Base-by-base conservation (phyloP, 768 basidiomycete genomes). In the Calocybe gangraenosa region DNA sequence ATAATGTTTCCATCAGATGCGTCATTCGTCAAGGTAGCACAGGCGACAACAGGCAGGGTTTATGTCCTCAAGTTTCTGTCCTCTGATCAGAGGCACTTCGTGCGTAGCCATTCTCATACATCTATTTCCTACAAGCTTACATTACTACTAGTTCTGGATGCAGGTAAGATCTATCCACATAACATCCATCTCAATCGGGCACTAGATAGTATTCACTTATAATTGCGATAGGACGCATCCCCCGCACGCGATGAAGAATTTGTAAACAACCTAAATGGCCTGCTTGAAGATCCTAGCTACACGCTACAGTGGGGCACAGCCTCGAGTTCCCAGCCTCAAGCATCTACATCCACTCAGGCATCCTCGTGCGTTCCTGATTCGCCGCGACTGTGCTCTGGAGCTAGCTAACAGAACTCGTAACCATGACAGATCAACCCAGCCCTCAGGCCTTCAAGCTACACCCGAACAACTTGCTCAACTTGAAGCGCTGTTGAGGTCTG, bases 21-120 rank as follows among this genome's bases (percentile, higher is more conserved):
- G 3, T 78, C 74, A 0, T 91, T 96, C 59, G 73, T 74, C 54
- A 85, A 82, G 63, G 85, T 94, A 8, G 49, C 76, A 1, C 79
- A 90, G 57, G 76, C 84, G 6, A 40, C 57, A 8, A 70, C 70
- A 23, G 89, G 87, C 5, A 72, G 91, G 49, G 81, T 85, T 3
- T 91, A 88, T 55, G 88, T 94, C 50, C 83, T 95, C 62, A 91
- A 88, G 65, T 95, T 96, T 69, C 83, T 86, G 0, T 92, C 88
- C 17, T 94, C 92, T 11, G 78, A 91, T 60, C 87, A 91, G 59
- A 79, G 82, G 50, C 87, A 93, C 63, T 95, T 96, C 63, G 92
- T 94, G 58, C 64, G 82, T 72, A n/a, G 6, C 14, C n/a, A 35
- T 35, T 14, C 14, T 35, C 14, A 7, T 7, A 18, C 34, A n/a